phyloP scores from a whole-genome alignment of 768 basidiomycete species.

The Dictyophora rubrovolvata region DNA sequence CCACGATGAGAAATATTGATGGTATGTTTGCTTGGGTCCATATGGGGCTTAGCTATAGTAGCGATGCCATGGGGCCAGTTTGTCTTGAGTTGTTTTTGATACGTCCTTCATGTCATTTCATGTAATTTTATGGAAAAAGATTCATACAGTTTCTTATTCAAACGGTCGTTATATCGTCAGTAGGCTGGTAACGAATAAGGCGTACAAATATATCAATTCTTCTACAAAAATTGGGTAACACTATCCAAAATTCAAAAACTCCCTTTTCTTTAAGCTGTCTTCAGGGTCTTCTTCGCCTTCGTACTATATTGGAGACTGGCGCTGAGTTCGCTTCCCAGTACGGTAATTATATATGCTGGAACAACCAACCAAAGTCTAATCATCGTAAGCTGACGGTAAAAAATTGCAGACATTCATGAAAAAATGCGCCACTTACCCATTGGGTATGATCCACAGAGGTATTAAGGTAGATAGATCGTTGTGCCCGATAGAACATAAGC shows the following conservation, averaged over 20 bases:
- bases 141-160: background rate
- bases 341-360: slow-evolving; percentile 48
- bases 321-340: slow-evolving; percentile 54
- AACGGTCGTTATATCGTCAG: background rate
- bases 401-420: background rate
- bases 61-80: too few relatives aligned
- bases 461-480: slow-evolving; percentile 45
- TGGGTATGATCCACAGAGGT: slow-evolving; percentile 64
- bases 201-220: too few relatives aligned
- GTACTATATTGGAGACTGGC: slow-evolving; percentile 27
- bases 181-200: background rate
- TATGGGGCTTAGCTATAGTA: too few relatives aligned
- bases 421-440: slow-evolving; percentile 49
- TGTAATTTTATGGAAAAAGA: background rate
- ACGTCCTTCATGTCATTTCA: background rate
- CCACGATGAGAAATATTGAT: background rate
- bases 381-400: background rate
- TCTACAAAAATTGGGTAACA: too few relatives aligned
- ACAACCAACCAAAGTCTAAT: slow-evolving; percentile 68
- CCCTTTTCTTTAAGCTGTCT: background rate
- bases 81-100: background rate
- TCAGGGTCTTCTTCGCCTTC: background rate
- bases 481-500: slow-evolving; percentile 65
- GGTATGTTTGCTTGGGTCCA: background rate
- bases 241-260: too few relatives aligned